These are phyloP conservation scores for Phalaenopsis equestris DNA, from an alignment of 106 monocot species.

Conservation along the genomic window DNA sequence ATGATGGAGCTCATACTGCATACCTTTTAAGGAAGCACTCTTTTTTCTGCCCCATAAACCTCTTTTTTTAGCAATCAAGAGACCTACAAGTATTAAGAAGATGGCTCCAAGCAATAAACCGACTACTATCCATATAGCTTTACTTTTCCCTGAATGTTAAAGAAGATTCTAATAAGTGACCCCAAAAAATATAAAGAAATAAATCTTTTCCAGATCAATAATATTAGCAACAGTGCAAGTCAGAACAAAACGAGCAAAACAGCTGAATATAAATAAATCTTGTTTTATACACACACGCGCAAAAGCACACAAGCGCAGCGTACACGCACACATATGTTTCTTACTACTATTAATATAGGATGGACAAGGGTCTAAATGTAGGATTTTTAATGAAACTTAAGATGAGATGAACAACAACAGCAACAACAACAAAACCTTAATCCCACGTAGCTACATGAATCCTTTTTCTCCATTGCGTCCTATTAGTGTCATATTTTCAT, in stretches of 20 bases:
- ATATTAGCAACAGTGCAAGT: neutral
- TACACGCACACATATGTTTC: too few relatives aligned
- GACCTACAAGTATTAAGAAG: constrained; percentile 24
- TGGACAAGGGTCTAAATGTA: too few relatives aligned
- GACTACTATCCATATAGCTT: constrained; percentile 21
- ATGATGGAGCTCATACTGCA: neutral
- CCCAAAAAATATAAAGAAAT: neutral
- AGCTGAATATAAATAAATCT: neutral
- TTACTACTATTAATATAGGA: too few relatives aligned
- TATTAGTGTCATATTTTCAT: too few relatives aligned
- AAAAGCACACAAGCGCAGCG: too few relatives aligned
- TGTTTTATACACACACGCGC: too few relatives aligned
- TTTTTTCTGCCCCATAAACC: constrained; percentile 15
- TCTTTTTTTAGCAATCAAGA: constrained; percentile 22
- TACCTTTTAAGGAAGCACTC: constrained; percentile 23
- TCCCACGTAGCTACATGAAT: too few relatives aligned
- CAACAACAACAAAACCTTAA: too few relatives aligned
- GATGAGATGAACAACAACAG: too few relatives aligned
- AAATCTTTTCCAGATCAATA: neutral
- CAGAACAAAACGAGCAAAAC: neutral
- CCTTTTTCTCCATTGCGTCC: too few relatives aligned
- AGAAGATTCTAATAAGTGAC: constrained; percentile 8
- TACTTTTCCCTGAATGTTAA: constrained; percentile 14
- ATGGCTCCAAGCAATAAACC: constrained; percentile 26
- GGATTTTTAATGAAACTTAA: too few relatives aligned